Percentiles rank a stretch among this genome's conserved stretches.
Conservation (phyloP, 139 green algal genomes). For the Picochlorum sp. region DNA sequence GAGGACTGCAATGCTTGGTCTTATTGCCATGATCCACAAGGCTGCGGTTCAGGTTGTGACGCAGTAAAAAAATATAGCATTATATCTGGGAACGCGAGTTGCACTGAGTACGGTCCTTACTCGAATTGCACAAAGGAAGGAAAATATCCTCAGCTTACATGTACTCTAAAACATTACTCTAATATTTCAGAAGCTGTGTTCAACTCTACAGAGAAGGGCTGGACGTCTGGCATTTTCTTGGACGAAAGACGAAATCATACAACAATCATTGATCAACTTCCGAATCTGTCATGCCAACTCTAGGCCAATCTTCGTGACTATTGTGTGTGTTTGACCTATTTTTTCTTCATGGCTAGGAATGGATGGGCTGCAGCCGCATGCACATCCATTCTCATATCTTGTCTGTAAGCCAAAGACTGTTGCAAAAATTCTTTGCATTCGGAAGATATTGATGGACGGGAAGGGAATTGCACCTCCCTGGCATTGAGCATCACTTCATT, state of each 20-base stretch:
- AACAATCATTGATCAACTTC: background rate
- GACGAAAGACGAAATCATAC: background rate
- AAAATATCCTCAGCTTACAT: background rate
- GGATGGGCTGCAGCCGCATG: constrained; percentile 46
- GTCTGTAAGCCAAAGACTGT: constrained; percentile 50
- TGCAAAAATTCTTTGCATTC: constrained; percentile 78
- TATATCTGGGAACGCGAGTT: too few species aligned
- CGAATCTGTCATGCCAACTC: background rate
- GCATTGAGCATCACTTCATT: constrained; percentile 65
- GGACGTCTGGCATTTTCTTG: constrained; percentile 2
- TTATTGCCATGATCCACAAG: background rate
- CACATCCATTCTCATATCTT: constrained; percentile 54
- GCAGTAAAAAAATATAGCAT: too few species aligned
- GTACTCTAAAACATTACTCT: background rate
- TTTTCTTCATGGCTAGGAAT: constrained; percentile 44
- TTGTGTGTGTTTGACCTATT: background rate
- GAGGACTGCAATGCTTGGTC: constrained; percentile 4
- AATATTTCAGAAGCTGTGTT: background rate
- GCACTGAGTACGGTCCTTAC: background rate
- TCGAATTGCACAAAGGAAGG: background rate
- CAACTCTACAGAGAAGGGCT: background rate
- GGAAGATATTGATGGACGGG: constrained; percentile 58
- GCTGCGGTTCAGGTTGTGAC: too few species aligned
- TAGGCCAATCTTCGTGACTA: background rate
- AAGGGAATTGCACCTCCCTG: constrained; percentile 46